Evolutionary conservation across 768 basidiomycete species (phyloP).

Genomic region (Tylopilus intermedius): DNA sequence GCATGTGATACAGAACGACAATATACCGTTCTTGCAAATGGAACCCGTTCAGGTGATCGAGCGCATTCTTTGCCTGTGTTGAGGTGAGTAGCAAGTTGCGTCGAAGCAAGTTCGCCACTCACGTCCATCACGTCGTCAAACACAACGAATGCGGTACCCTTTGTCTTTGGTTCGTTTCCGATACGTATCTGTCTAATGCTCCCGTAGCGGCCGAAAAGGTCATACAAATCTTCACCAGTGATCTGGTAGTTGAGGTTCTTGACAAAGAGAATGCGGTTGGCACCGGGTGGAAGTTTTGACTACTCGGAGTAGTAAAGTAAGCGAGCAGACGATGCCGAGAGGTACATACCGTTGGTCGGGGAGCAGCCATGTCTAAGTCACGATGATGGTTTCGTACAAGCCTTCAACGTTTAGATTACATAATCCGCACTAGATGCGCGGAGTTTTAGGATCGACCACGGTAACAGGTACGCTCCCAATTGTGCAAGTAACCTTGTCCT

Average conservation of each 20-base stretch:
- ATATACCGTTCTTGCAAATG: conserved; percentile 98
- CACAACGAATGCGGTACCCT: conserved; percentile 95
- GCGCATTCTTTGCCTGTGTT: conserved; percentile 85
- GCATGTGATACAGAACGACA: conserved; percentile 96
- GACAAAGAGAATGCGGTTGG: conserved; percentile 87
- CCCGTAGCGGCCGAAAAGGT: conserved; percentile 96
- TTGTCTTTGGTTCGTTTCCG: conserved; percentile 87
- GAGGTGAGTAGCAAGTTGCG: conserved; percentile 11
- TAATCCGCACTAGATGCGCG: conserved; percentile 8
- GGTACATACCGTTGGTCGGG: conserved; percentile 58
- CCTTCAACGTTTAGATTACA: conserved; percentile 10
- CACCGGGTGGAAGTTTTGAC: conserved; percentile 88
- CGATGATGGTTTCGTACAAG: conserved; percentile 6
- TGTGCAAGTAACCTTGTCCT: not conserved
- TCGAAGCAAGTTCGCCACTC: conserved; percentile 25
- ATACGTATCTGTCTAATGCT: conserved; percentile 93
- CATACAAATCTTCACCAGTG: conserved; percentile 91
- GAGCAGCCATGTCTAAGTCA: conserved; percentile 51
- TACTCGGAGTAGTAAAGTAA: conserved; percentile 24
- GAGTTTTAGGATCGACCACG: not conserved
- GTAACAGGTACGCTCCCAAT: not conserved
- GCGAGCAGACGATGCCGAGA: not conserved
- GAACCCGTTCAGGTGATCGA: conserved; percentile 96
- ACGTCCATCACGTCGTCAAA: conserved; percentile 97
- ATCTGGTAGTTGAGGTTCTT: conserved; percentile 93